Conservation (phyloP, 345 rosid species). For the Brassica carinata region DNA sequence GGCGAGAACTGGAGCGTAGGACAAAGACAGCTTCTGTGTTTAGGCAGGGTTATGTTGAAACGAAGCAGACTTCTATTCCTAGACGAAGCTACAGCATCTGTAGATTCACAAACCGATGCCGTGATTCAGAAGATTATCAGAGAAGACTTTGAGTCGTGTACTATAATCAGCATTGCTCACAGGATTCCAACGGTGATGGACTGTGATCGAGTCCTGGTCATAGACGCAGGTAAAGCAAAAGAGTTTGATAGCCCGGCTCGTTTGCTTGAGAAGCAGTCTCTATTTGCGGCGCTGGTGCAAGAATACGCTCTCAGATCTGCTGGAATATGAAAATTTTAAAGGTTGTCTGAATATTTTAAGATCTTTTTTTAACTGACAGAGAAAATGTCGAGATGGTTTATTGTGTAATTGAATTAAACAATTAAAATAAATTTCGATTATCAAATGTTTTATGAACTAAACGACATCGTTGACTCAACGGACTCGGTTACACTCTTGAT, state of each 20-base stretch:
- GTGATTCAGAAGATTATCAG: constrained; percentile 87
- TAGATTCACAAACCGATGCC: constrained; percentile 90
- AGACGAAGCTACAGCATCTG: constrained; percentile 97
- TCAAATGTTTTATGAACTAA: background rate
- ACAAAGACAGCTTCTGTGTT: constrained; percentile 89
- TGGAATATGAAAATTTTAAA: constrained; percentile 45
- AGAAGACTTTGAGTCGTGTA: constrained; percentile 78
- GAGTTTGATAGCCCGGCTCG: constrained; percentile 80
- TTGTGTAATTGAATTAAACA: background rate
- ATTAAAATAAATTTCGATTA: background rate
- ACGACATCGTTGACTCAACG: background rate
- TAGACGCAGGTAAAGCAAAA: constrained; percentile 80
- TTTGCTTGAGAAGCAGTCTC: constrained; percentile 67
- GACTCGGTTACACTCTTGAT: background rate
- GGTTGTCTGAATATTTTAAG: background rate
- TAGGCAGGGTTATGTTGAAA: constrained; percentile 91
- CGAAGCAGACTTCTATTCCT: constrained; percentile 75
- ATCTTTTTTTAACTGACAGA: background rate
- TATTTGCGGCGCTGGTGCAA: constrained; percentile 84
- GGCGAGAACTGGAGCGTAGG: constrained; percentile 99
- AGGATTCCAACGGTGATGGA: constrained; percentile 99
- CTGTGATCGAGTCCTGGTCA: constrained; percentile 80
- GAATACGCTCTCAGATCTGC: constrained; percentile 88
- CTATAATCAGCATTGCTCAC: constrained; percentile 95
- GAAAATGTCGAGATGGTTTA: constrained; percentile 7